Base-by-base conservation (phyloP, 345 rosid genomes). In the Dipteronia sinensis region DNA sequence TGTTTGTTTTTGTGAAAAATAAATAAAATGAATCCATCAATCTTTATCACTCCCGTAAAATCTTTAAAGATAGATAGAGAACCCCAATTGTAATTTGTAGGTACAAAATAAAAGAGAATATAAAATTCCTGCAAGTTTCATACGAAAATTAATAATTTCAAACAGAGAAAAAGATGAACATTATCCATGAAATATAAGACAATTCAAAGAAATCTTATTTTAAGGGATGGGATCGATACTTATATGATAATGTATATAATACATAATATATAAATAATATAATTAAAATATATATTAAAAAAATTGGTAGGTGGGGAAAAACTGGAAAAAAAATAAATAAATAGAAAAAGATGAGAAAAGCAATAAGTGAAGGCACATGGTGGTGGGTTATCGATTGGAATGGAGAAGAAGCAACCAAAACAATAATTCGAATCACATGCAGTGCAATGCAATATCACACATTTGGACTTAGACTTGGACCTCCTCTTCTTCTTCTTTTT, bases 331-430 rank as follows among this genome's bases (percentile, higher is more conserved):
- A 10, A 3, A 64, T 25, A 47, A 11, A 29, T n/a, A 29, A 25
- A 25, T n/a, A 64, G 7, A 25, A 10, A 20, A 23, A 65, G 15
- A 27, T 0, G 38, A 13, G 38, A n/a, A 81, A 65, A 29, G 80
- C 82, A 84, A 82, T 87, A 66, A 83, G 84, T 84, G 82, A 82
- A 76, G 73, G 81, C 90, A 85, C 88, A 82, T 84, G 90, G 83
- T 19, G 27, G 77, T 56, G 74, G 68, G 80, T 72, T 47, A 16
- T 51, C 16, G 46, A 65, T 51, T 66, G 51, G 51, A 53, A n/a
- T 0, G 63, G 40, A 29, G 22, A 67, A 31, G 53, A 76, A 29
- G 77, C 69, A 74, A 74, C 70, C 62, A 74, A 74, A 75, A 66
- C 72, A 66, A 66, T 53, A 51, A 75, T 75, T 75, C 63, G 20